These are phyloP conservation scores for Dioszegia hungarica DNA, from an alignment of 768 basidiomycete genomes.

Conservation along the genomic window DNA sequence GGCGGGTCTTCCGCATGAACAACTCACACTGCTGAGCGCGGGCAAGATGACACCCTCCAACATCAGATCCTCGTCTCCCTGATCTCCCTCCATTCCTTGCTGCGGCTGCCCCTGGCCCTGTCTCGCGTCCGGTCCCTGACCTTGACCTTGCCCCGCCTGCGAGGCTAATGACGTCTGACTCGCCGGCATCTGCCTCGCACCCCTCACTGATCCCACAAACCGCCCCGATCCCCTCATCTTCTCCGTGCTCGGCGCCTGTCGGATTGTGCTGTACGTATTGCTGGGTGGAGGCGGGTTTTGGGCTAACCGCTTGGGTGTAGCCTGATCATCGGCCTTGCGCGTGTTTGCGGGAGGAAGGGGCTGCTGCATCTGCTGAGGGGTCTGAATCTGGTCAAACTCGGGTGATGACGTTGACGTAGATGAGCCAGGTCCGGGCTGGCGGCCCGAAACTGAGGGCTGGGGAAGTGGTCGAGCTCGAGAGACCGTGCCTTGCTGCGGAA, in stretches of 20 bases:
- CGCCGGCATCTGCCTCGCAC: background rate
- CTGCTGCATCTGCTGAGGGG: constrained; percentile 7
- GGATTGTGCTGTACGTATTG: background rate
- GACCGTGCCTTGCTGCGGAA: constrained; percentile 13
- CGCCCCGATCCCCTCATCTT: constrained; percentile 1
- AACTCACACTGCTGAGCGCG: constrained; percentile 85
- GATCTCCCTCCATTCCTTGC: background rate
- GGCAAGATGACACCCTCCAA: constrained; percentile 91
- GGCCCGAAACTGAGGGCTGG: constrained; percentile 29
- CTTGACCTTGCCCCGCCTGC: background rate
- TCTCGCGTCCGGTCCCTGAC: background rate
- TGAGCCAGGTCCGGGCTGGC: background rate
- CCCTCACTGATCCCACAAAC: background rate
- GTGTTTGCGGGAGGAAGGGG: background rate
- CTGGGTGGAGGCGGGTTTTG: background rate
- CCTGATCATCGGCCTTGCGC: constrained; percentile 9
- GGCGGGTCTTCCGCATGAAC: too few species aligned
- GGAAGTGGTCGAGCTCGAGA: constrained; percentile 7
- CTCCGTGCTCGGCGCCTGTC: constrained; percentile 5
- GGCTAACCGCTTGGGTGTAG: constrained; percentile 33
- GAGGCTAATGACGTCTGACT: background rate
- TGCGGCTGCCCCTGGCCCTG: background rate
- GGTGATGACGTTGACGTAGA: constrained; percentile 2
- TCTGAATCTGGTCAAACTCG: constrained; percentile 4
- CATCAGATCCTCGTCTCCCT: constrained; percentile 60